These are phyloP conservation scores for Lentinula lateritia DNA, from an alignment of 768 basidiomycete species.

Conservation along the genomic window DNA sequence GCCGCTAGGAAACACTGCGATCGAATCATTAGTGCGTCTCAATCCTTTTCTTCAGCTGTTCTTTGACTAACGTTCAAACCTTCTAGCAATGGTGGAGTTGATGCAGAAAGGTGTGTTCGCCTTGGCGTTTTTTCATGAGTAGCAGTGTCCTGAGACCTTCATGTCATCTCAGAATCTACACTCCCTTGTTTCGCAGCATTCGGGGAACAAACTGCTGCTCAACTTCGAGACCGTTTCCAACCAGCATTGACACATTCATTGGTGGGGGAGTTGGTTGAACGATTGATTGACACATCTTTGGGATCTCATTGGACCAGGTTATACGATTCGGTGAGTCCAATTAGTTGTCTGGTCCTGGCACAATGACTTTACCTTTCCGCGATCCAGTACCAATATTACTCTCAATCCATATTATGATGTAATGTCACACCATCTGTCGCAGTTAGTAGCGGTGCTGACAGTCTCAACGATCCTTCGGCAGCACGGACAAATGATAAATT, in stretches of 20 bases:
- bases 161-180: constrained; percentile 60
- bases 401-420: constrained; percentile 70
- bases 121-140: not conserved
- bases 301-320: constrained; percentile 93
- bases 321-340: constrained; percentile 79
- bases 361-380: not conserved
- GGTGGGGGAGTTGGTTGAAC: constrained; percentile 85
- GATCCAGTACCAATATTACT: constrained; percentile 85
- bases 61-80: not conserved
- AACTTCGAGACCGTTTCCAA: constrained; percentile 91
- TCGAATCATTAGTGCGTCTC: constrained; percentile 77
- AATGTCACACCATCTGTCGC: no score
- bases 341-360: not conserved
- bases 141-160: constrained; percentile 1
- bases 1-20: constrained; percentile 94
- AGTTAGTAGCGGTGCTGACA: no score
- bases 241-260: constrained; percentile 80
- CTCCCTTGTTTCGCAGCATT: constrained; percentile 88
- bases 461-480: no score
- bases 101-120: constrained; percentile 84
- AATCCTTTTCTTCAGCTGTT: not conserved
- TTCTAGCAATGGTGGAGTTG: constrained; percentile 74
- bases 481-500: not conserved
- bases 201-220: constrained; percentile 85
- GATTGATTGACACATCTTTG: constrained; percentile 82